These are phyloP conservation scores for Candida xyloterini DNA, from an alignment of 805 yeast genomes.

Conservation along the genomic window DNA sequence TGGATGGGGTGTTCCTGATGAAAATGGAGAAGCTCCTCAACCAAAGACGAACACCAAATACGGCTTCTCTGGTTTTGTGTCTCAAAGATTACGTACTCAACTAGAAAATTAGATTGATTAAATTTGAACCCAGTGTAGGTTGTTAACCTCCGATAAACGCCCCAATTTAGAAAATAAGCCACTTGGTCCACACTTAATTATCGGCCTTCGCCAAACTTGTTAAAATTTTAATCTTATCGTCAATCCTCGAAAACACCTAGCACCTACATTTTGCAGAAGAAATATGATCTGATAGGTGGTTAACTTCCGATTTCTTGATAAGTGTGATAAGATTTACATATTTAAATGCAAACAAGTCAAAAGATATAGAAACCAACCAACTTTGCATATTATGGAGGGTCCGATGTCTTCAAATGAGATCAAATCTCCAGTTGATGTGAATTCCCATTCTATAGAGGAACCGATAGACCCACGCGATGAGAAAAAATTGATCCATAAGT, in stretches of 20 bases:
- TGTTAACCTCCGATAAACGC: too few species aligned
- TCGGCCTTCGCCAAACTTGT: background rate
- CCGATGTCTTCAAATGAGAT: background rate
- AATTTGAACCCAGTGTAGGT: too few species aligned
- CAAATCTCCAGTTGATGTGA: background rate
- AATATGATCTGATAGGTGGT: slow-evolving; percentile 1
- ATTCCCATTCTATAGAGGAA: slow-evolving; percentile 31
- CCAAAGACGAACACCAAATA: slow-evolving; percentile 6
- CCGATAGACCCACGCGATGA: slow-evolving; percentile 10
- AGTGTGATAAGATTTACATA: background rate
- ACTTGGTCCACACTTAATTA: too few species aligned
- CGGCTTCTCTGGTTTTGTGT: slow-evolving; percentile 31
- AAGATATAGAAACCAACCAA: too few species aligned
- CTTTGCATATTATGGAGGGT: background rate
- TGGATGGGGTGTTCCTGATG: slow-evolving; percentile 53
- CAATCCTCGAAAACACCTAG: background rate
- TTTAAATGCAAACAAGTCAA: background rate
- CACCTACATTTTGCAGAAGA: background rate
- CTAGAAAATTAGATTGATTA: slow-evolving; percentile 11
- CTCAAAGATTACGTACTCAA: slow-evolving; percentile 28
- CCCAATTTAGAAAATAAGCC: too few species aligned
- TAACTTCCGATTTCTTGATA: background rate
- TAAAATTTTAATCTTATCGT: background rate
- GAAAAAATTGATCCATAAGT: background rate
- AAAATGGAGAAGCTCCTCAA: slow-evolving; percentile 13